Evolutionary conservation across 2,329 filamentous ascomycete genomes (phyloP), one percentile per base, ranked within the genome.

Genomic region (Cryphonectria naterciae): DNA sequence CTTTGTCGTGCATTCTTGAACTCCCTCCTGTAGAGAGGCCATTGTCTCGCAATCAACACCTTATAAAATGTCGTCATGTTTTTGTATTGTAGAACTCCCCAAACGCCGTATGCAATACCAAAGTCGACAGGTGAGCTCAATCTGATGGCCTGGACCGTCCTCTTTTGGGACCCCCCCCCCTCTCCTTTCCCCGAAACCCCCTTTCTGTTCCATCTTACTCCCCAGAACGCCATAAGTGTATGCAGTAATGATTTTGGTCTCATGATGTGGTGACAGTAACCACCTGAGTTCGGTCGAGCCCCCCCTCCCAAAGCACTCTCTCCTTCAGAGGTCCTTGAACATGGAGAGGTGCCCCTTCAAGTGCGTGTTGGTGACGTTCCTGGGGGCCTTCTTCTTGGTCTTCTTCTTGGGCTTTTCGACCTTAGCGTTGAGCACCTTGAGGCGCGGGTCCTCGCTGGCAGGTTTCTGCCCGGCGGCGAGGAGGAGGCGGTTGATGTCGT

Each of bases 321-420:
- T 46, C 17, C 46, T 35, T 68, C 46, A 68, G 19, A 67, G 56
- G 78, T 95, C 93, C 82, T 94, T 91, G 78, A 97, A 85, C 72
- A 97, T 68, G 35, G 67, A 68, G 19, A 68, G 35, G 15, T 62
- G 46, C 35, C 67, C 67, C 60, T 68, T 68, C 67, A 68, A 97
- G 79, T 97, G 94, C 39, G 89, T 90, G 79, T 97, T 97, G 37
- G 93, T 97, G 70, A 92, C 90, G 86, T 95, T 96, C 74, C 92
- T 93, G 58, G 89, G 89, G 72, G 90, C 87, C 74, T 93, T 88
- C 75, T 83, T 81, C 37, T 84, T 83, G 61, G 89, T 85, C 79
- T 93, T 93, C 41, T 49, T 63, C 82, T 93, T 92, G 80, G 91
- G 90, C 83, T 92, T 91, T 83, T 93, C 92, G 75, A 90, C 82